These are phyloP conservation scores for Calonectria honghensis DNA, from an alignment of 2,329 filamentous ascomycete genomes.

Conservation along the genomic window DNA sequence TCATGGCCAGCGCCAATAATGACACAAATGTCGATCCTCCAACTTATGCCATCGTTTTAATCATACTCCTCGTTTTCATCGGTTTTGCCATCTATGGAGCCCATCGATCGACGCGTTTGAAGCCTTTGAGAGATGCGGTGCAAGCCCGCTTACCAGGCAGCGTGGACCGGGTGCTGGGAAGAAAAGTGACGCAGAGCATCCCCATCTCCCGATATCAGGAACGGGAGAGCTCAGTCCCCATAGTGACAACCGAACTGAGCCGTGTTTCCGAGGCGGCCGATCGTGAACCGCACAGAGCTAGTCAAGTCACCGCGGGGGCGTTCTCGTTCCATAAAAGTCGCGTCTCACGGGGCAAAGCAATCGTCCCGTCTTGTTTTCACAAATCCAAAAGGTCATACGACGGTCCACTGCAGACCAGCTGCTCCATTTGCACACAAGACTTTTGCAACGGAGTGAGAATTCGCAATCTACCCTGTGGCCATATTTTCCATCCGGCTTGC, in stretches of 20 bases:
- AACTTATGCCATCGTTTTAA: conserved; percentile 18
- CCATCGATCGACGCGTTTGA: background rate
- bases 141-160: background rate
- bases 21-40: conserved; percentile 8
- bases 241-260: background rate
- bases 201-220: conserved; percentile 14
- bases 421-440: conserved; percentile 16
- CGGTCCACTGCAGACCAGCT: background rate
- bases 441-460: conserved; percentile 21
- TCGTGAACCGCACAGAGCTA: too few species aligned
- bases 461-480: conserved; percentile 37
- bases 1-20: background rate
- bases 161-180: background rate
- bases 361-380: background rate
- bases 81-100: background rate
- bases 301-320: background rate
- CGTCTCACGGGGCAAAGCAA: too few species aligned
- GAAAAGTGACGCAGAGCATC: background rate
- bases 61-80: conserved; percentile 6
- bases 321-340: background rate
- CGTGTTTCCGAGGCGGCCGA: background rate
- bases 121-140: conserved; percentile 1
- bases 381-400: background rate
- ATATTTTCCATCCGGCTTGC: conserved; percentile 47
- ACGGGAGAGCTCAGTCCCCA: background rate